phyloP scores from a whole-genome alignment of 169 alveolate species.

The Plasmodium malariae region DNA sequence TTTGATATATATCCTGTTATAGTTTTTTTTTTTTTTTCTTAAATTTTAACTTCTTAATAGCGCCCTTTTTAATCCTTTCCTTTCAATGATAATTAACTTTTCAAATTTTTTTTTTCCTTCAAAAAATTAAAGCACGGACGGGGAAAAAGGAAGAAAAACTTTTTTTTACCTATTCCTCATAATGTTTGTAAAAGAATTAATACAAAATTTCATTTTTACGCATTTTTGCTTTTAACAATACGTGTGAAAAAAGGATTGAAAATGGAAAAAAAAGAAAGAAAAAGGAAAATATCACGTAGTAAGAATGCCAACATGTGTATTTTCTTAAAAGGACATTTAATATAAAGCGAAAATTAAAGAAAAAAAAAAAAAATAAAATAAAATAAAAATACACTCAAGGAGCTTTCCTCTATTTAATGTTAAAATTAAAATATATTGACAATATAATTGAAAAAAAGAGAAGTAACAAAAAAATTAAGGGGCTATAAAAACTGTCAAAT shows the following conservation, averaged over 20 bases:
- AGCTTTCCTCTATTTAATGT: constrained; percentile 9
- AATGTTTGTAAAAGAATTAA: neutral
- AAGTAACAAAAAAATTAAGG: constrained; percentile 44
- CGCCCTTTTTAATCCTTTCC: no score
- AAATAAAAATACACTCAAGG: no score
- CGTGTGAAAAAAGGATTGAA: no score
- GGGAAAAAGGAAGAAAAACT: neutral
- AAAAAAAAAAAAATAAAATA: neutral
- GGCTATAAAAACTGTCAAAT: constrained; percentile 70
- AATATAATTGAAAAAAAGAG: constrained; percentile 48
- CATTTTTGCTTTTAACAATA: neutral
- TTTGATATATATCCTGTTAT: neutral
- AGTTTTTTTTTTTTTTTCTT: neutral
- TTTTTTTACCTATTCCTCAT: neutral
- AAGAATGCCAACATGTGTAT: neutral
- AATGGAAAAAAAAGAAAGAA: neutral
- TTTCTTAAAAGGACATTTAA: no score
- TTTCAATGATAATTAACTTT: neutral
- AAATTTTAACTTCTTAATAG: neutral
- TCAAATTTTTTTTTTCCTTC: neutral
- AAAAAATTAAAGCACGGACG: neutral
- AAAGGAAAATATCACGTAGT: neutral
- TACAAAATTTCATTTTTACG: neutral
- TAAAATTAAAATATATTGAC: constrained; percentile 62
- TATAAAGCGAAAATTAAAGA: no score